Base-by-base conservation (phyloP, 768 basidiomycete species). In the Mycena polygramma region DNA sequence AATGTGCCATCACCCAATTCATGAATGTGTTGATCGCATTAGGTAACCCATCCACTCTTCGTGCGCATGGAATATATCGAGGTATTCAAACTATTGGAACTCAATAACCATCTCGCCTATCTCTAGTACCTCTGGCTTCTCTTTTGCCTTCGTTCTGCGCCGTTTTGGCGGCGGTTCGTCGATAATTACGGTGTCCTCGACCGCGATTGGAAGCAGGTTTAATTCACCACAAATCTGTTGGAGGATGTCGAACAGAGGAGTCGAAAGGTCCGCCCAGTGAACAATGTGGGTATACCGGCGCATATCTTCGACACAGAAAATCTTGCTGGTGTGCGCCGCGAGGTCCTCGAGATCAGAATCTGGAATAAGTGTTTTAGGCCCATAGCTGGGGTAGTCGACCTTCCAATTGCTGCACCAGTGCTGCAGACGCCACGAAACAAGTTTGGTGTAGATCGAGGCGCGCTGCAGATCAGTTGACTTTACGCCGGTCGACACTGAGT, bases 301-400 rank as follows among this genome's bases (percentile, higher is more conserved):
- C 59, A 57, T n/a, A 71, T 52, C 8, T 61, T 49, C n/a, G 22
- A 26, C n/a, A 35, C 14, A 45, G 20, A 48, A 20, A 37, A 71
- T 61, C 20, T 57, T 43, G 14, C 15, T 46, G n/a, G 59, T 20
- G 14, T 61, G 57, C 15, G 53, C 57, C 4, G 65, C 15, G 17
- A 71, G 5, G 11, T 39, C 30, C 35, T 67, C 65, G 39, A 71
- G 51, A 36, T 71, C 70, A 22, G 65, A 49, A 35, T 71, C 65
- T 36, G 70, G 51, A 36, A 71, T 43, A 4, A 71, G 49, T 43
- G 57, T 17, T n/a, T 66, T 66, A 1, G 70, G 70, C n/a, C 70
- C 70, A 54, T 71, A 71, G 37, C 57, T 60, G 14, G 65, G 70
- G 65, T 65, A 67, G n/a, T 58, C 20, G 13, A 9, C 58, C 15